These are phyloP conservation scores for Candida tibetensis DNA, from an alignment of 805 yeast genomes.

Conservation along the genomic window DNA sequence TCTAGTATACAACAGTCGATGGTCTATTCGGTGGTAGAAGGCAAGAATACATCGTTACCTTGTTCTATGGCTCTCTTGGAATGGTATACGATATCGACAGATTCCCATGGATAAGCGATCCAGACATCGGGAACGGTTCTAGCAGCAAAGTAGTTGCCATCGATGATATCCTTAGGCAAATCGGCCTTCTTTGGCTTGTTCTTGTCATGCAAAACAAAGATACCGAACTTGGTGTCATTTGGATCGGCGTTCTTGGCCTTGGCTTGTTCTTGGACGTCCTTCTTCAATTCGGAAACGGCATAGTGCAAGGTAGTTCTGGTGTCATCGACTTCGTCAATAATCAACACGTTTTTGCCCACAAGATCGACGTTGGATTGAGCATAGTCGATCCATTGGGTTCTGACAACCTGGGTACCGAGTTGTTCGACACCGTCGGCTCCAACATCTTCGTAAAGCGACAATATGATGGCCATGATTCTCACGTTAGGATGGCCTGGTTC, in stretches of 20 bases:
- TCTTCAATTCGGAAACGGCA: conserved; percentile 70
- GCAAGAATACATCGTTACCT: conserved; percentile 61
- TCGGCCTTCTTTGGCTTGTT: conserved; percentile 68
- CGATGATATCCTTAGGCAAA: conserved; percentile 60
- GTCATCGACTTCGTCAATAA: conserved; percentile 84
- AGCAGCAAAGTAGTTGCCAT: conserved; percentile 67
- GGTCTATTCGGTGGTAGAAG: conserved; percentile 23
- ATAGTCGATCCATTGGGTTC: conserved; percentile 85
- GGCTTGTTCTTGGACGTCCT: conserved; percentile 64
- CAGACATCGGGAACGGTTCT: conserved; percentile 74
- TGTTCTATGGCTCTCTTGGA: conserved; percentile 70
- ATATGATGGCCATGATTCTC: conserved; percentile 91
- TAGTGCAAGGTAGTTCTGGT: conserved; percentile 82
- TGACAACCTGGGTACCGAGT: conserved; percentile 61
- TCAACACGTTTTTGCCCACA: conserved; percentile 66
- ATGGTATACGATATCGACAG: conserved; percentile 70
- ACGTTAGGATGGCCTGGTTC: conserved; percentile 85
- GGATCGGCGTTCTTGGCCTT: conserved; percentile 49
- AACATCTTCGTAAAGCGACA: conserved; percentile 80
- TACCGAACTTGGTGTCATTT: conserved; percentile 59
- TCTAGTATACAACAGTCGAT: too few relatives aligned
- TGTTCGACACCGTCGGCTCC: conserved; percentile 47
- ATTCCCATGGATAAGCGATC: conserved; percentile 90
- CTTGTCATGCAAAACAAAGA: conserved; percentile 79
- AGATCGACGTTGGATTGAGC: conserved; percentile 58